Conservation (phyloP, 495 filamentous ascomycete species). For the Aspergillus biplanus region DNA sequence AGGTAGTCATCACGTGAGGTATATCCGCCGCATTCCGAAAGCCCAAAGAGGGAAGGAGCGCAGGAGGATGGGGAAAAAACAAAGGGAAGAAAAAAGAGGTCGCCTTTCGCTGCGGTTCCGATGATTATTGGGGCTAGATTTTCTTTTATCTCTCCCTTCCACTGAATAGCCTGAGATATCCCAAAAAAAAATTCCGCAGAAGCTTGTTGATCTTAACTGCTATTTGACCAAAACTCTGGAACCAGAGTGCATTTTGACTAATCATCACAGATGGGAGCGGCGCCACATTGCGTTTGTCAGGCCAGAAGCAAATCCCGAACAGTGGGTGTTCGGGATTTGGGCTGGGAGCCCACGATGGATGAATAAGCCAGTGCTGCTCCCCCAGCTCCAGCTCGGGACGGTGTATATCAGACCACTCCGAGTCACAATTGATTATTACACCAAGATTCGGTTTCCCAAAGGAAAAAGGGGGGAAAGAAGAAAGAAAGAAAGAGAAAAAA, state of each 20-base stretch:
- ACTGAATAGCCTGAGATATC: background rate
- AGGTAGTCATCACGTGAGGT: background rate
- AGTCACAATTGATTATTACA: constrained; percentile 7
- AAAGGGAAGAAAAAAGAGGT: constrained; percentile 7
- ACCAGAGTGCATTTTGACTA: constrained; percentile 17
- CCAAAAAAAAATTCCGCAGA: background rate
- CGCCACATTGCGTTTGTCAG: constrained; percentile 11
- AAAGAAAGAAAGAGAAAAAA: too few species aligned
- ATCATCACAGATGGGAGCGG: constrained; percentile 17
- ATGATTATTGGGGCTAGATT: background rate
- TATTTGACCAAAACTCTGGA: constrained; percentile 8
- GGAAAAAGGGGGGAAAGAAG: too few species aligned
- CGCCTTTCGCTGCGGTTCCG: too few species aligned
- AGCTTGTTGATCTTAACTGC: constrained; percentile 7
- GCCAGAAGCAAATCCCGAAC: constrained; percentile 29
- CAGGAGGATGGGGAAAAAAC: background rate
- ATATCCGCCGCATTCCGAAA: background rate
- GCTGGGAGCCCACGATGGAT: constrained; percentile 21
- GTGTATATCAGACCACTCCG: constrained; percentile 30
- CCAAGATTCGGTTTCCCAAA: background rate
- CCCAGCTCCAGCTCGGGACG: constrained; percentile 9
- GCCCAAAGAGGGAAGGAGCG: background rate
- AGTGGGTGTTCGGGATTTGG: constrained; percentile 26
- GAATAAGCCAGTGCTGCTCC: constrained; percentile 26
- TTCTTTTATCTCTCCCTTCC: background rate